These are phyloP conservation scores for Starmerella asiatica DNA, from an alignment of 805 yeast species.

Conservation along the genomic window DNA sequence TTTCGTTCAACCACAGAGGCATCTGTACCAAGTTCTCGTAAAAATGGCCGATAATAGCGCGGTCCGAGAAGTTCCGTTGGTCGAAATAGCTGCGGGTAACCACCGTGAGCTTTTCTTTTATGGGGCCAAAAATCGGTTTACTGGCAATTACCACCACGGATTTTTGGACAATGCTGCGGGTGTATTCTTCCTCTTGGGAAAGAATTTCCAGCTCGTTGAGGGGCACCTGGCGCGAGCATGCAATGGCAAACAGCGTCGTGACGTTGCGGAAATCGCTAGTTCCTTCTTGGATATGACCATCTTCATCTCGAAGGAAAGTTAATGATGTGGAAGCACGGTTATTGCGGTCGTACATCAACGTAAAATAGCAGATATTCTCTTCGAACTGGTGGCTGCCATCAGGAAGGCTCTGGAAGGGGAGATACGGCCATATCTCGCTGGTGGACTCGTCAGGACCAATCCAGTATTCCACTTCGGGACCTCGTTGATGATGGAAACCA, in stretches of 20 bases:
- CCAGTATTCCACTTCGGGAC: conserved; percentile 94
- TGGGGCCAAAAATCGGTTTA: conserved; percentile 72
- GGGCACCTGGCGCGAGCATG: conserved; percentile 76
- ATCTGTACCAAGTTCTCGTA: conserved; percentile 43
- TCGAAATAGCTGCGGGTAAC: conserved; percentile 76
- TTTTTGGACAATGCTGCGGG: conserved; percentile 82
- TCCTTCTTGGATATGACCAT: conserved; percentile 30
- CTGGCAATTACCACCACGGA: conserved; percentile 75
- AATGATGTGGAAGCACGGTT: conserved; percentile 34
- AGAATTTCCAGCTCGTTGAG: conserved; percentile 44
- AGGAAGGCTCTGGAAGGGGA: conserved; percentile 90
- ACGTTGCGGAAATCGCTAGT: conserved; percentile 31
- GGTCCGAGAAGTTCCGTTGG: conserved; percentile 66
- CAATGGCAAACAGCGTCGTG: conserved; percentile 81
- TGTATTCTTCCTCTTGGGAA: conserved; percentile 41
- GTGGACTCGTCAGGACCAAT: conserved; percentile 36
- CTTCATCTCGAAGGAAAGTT: conserved; percentile 28
- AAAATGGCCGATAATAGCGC: conserved; percentile 49
- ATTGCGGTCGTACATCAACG: conserved; percentile 55
- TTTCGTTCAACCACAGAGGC: conserved; percentile 32
- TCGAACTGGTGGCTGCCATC: conserved; percentile 92
- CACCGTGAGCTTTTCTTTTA: conserved; percentile 79
- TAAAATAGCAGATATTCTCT: conserved; percentile 85
- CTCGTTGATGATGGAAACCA: conserved; percentile 82
- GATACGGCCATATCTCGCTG: conserved; percentile 56